phyloP scores from a whole-genome alignment of 2,329 filamentous ascomycete species.

The Paecilomyces niveus region DNA sequence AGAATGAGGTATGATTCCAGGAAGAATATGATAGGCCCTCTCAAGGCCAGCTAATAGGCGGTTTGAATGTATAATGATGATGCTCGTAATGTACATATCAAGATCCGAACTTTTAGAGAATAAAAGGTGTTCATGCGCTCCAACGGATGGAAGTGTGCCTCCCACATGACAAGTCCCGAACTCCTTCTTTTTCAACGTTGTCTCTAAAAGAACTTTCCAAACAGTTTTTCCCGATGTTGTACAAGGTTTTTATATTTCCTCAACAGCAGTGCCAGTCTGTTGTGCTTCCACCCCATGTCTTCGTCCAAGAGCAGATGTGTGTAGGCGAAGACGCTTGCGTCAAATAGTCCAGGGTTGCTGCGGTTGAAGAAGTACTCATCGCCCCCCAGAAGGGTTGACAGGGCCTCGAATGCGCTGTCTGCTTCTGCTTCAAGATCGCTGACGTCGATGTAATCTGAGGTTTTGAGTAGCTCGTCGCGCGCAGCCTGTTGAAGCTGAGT shows the following conservation, averaged over 20 bases:
- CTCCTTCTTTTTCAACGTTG: conserved; percentile 1
- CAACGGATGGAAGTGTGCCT: not conserved
- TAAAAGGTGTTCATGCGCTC: not conserved
- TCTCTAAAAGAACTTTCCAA: conserved; percentile 42
- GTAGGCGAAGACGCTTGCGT: conserved; percentile 86
- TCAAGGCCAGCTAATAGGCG: not conserved
- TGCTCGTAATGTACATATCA: conserved; percentile 5
- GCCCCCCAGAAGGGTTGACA: conserved; percentile 53
- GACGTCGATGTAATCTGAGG: conserved; percentile 46
- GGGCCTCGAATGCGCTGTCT: conserved; percentile 54
- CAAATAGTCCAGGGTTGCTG: conserved; percentile 63
- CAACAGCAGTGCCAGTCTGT: conserved; percentile 52
- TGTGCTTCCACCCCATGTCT: conserved; percentile 56
- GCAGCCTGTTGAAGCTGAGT: conserved; percentile 67
- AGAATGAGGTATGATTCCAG: not conserved
- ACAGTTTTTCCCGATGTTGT: conserved; percentile 55
- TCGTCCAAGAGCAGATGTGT: conserved; percentile 70
- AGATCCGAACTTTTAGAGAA: not conserved
- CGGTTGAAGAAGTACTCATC: conserved; percentile 56
- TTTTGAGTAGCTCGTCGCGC: conserved; percentile 63
- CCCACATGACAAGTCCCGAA: not conserved
- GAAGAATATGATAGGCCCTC: not conserved
- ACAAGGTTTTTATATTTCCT: conserved; percentile 55
- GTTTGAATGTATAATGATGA: not conserved
- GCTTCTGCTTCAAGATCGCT: conserved; percentile 55